Evolutionary conservation across 345 rosid species (phyloP).

Genomic region (Carallia pectinifolia): DNA sequence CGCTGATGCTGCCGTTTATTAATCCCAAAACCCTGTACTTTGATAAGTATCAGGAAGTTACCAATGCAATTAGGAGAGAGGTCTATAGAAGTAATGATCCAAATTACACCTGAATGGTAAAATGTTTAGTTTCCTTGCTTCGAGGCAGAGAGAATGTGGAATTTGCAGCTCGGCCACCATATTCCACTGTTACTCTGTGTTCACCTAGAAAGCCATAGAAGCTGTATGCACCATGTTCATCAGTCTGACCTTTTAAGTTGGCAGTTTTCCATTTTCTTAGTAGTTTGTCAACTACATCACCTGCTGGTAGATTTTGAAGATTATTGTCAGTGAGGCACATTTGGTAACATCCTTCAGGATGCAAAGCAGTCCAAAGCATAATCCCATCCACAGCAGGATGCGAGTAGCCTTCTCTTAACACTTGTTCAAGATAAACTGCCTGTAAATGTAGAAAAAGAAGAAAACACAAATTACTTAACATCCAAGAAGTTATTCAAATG

Average conservation of each 20-base stretch:
- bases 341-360: constrained; percentile 70
- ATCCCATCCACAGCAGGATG: constrained; percentile 82
- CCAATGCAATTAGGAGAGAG: no score
- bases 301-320: constrained; percentile 64
- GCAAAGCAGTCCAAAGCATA: constrained; percentile 82
- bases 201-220: constrained; percentile 74
- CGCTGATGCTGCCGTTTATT: no score
- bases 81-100: background rate
- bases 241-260: constrained; percentile 33
- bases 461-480: background rate
- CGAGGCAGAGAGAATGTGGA: constrained; percentile 48
- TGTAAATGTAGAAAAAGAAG: constrained; percentile 7
- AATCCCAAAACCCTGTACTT: no score
- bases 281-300: constrained; percentile 61
- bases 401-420: constrained; percentile 81
- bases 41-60: no score
- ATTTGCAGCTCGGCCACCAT: constrained; percentile 33
- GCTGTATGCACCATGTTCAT: constrained; percentile 63
- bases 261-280: constrained; percentile 58
- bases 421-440: constrained; percentile 70
- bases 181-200: constrained; percentile 34
- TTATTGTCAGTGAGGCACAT: constrained; percentile 75
- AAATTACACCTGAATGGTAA: constrained; percentile 43
- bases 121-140: constrained; percentile 60
- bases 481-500: background rate